A percentile compares a stretch with the other conserved stretches of the same genome.
phyloP scores from a whole-genome alignment of 441 rosid species.

The Erysimum cheiri region DNA sequence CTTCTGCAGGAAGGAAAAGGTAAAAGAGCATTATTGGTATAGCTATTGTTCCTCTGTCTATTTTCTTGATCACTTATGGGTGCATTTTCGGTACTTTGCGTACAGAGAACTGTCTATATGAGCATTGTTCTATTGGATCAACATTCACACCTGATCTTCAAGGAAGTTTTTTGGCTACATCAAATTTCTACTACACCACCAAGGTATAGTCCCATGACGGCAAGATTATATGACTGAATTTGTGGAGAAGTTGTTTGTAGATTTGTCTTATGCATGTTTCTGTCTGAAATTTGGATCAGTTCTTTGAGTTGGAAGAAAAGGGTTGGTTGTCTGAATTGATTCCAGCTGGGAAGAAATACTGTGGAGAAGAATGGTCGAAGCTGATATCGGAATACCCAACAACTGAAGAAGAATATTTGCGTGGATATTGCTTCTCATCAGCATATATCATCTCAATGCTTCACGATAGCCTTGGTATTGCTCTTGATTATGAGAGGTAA shows the following conservation, averaged over 20 bases:
- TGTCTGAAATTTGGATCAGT: slow-evolving; percentile 51
- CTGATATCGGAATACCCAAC: slow-evolving; percentile 58
- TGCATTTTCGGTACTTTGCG: slow-evolving; percentile 9
- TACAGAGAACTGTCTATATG: slow-evolving; percentile 72
- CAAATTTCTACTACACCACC: slow-evolving; percentile 83
- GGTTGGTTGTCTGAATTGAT: slow-evolving; percentile 64
- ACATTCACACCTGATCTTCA: slow-evolving; percentile 73
- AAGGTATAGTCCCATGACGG: slow-evolving; percentile 52
- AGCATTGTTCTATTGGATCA: slow-evolving; percentile 73
- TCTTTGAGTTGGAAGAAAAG: slow-evolving; percentile 50
- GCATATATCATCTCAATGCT: slow-evolving; percentile 61
- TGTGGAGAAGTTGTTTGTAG: slow-evolving; percentile 4
- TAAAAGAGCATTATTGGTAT: slow-evolving; percentile 29
- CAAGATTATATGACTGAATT: background rate
- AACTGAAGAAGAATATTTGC: slow-evolving; percentile 51
- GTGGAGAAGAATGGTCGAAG: slow-evolving; percentile 75
- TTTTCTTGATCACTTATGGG: slow-evolving; percentile 3
- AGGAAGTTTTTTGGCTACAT: slow-evolving; percentile 89
- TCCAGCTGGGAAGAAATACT: slow-evolving; percentile 61
- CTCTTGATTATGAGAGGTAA: slow-evolving; percentile 57
- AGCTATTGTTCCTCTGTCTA: slow-evolving; percentile 1
- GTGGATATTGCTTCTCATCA: slow-evolving; percentile 70
- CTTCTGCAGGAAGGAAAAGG: slow-evolving; percentile 82
- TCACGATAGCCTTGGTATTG: slow-evolving; percentile 65
- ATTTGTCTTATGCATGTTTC: slow-evolving; percentile 1